Base-by-base conservation (phyloP, 345 rosid species). In the Firmiana major region DNA sequence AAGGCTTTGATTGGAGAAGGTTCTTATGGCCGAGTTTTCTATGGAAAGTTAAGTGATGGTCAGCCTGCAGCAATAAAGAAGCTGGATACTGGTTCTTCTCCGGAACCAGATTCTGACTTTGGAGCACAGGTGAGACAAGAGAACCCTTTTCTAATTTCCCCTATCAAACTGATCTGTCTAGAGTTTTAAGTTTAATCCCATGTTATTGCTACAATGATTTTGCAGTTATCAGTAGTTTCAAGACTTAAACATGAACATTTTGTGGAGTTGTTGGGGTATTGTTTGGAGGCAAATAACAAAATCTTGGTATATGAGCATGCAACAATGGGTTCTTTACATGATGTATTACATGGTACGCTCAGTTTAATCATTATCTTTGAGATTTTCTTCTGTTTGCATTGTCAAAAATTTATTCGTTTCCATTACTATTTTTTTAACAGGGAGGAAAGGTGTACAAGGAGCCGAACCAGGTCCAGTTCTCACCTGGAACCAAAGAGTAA, bases 1-100 rank as follows among this genome's bases (percentile, higher is more conserved):
- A 91, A 94, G 88, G 89, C 99, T 26, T 78, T 97, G 85, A 89
- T 94, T 1, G 99, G 97, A 64, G 99, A 97, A 85, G 99, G 98
- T 71, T 94, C 99, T n/a, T 97, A 92, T 43, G 98, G 98, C 71
- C 90, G 98, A 38, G 99, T 94, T 76, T 97, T 91, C 79, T 77
- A 60, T 51, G 99, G 92, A 73, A 88, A 85, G 79, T 78, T 90
- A 79, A 80, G 62, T 69, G 76, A 84, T 17, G 92, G 88, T 8
- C 81, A 73, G 72, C 74, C 75, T 58, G 98, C 85, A 48, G 98
- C 98, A 36, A 91, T 97, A 15, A 97, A 97, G 86, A 94, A 94
- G 82, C 90, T 97, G 43, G 99, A 97, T 51, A 87, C 93, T 72
- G 82, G 89, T 77, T 84, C 94, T 63, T 85, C 97, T 4, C 90